Evolutionary conservation across 148 eudicot genomes (phyloP).

Genomic region (Rhododendron griersonianum): DNA sequence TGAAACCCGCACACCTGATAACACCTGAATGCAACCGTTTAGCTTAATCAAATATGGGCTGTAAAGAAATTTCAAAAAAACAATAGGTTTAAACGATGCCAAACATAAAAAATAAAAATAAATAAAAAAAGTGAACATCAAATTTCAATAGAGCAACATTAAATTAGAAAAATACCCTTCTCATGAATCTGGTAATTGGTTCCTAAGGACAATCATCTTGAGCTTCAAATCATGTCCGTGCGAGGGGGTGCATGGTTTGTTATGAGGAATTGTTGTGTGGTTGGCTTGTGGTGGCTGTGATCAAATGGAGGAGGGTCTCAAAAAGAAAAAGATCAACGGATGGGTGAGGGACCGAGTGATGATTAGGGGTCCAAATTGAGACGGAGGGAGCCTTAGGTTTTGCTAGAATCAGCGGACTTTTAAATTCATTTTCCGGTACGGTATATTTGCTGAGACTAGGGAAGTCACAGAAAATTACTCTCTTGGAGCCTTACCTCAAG

Average conservation of each 20-base stretch:
- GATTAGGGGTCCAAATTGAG: not conserved
- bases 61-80: no score
- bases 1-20: not conserved
- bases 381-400: no score
- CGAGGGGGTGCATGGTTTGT: not conserved
- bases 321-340: not conserved
- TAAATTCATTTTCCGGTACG: no score
- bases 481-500: no score
- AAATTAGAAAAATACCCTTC: no score
- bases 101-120: no score
- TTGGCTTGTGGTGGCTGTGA: not conserved
- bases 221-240: not conserved
- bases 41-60: not conserved
- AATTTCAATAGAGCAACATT: no score
- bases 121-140: no score
- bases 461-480: no score
- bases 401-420: no score
- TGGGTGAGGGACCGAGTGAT: not conserved
- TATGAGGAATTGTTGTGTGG: not conserved
- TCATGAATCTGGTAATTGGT: not conserved
- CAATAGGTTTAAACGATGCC: not conserved
- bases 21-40: no score
- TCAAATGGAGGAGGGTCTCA: not conserved
- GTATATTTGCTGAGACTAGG: no score
- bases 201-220: not conserved